phyloP scores from a whole-genome alignment of 2,329 filamentous ascomycete genomes.

The Sporothrix globosa region DNA sequence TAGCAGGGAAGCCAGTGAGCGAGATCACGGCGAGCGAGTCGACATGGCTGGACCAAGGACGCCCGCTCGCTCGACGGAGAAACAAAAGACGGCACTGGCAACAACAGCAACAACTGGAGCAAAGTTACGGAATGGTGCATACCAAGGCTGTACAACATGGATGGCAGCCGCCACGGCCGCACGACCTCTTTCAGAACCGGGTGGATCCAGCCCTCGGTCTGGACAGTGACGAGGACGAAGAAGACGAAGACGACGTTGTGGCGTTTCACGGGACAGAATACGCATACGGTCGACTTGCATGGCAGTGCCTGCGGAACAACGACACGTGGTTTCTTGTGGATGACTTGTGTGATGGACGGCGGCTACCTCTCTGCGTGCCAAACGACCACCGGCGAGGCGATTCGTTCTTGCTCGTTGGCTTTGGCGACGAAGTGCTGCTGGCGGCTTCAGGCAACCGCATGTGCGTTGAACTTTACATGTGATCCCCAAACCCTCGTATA shows the following conservation, averaged over 20 bases:
- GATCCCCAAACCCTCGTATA: not conserved
- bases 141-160: not conserved
- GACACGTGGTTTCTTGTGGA: conserved; percentile 34
- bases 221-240: conserved; percentile 6
- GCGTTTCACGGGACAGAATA: conserved; percentile 28
- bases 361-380: conserved; percentile 1
- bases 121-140: not conserved
- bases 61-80: not conserved
- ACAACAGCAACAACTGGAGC: not conserved
- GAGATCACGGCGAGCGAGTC: not conserved
- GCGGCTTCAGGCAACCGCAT: conserved; percentile 26
- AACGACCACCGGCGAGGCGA: conserved; percentile 29
- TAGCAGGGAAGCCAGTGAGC: not conserved
- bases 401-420: conserved; percentile 10
- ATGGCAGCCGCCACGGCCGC: not conserved
- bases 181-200: conserved; percentile 7
- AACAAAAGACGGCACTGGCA: not conserved
- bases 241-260: not conserved
- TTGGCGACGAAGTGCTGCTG: conserved; percentile 34
- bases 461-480: conserved; percentile 1
- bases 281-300: conserved; percentile 34
- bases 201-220: not conserved
- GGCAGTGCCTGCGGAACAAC: conserved; percentile 27
- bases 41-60: conserved; percentile 20
- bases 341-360: conserved; percentile 30